Percentiles rank a stretch among this genome's conserved stretches.
Conservation (phyloP, 75 land plant genomes). For the Larix kaempferi region DNA sequence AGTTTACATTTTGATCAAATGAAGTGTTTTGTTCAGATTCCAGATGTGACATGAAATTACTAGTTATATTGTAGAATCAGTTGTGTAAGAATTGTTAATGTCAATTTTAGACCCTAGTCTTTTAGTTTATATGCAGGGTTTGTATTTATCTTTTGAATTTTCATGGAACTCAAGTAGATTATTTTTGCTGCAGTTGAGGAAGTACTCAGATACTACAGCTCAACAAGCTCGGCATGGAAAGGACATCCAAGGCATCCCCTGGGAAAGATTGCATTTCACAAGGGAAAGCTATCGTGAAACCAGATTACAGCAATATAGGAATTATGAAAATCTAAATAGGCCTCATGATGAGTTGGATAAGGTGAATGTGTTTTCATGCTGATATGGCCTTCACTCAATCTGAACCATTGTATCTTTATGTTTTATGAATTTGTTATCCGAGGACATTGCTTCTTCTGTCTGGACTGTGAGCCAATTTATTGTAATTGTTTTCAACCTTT, state of each 20-base stretch:
- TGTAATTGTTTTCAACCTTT: no score
- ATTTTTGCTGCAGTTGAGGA: background rate
- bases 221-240: slow-evolving; percentile 68
- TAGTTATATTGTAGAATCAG: background rate
- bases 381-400: no score
- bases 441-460: no score
- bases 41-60: slow-evolving; percentile 5
- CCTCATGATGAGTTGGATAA: slow-evolving; percentile 58
- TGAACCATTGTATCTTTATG: no score
- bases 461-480: no score
- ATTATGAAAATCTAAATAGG: slow-evolving; percentile 65
- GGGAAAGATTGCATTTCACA: slow-evolving; percentile 70
- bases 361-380: slow-evolving; percentile 23
- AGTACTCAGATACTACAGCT: slow-evolving; percentile 58
- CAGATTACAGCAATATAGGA: slow-evolving; percentile 76
- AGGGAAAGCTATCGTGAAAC: slow-evolving; percentile 69
- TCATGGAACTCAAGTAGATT: background rate
- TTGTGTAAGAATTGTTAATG: background rate
- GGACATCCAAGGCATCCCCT: slow-evolving; percentile 89
- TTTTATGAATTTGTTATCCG: no score
- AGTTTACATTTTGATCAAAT: background rate
- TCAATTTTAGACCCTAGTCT: background rate
- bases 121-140: background rate
- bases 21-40: background rate
- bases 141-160: background rate